Evolutionary conservation across 306 rosid species (phyloP), one percentile per base, ranked within the genome.

Genomic region (Erythrophleum fordii): DNA sequence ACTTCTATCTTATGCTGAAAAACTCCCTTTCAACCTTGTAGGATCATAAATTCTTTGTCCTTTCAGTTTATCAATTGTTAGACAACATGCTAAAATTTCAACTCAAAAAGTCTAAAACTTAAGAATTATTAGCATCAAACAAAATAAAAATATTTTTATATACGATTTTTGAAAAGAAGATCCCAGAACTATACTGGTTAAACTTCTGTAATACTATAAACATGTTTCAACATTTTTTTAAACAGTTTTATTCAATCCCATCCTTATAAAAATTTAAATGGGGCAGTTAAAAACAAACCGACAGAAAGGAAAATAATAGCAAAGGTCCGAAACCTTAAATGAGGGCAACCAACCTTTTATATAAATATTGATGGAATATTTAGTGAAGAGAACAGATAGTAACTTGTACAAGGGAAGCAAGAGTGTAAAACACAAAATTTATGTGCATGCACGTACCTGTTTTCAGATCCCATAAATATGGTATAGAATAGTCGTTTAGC

Each of bases 391-490:
- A 74, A 80, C 48, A 55, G 51, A 68, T 25, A 46, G 42, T 72
- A 45, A 75, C 60, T 76, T 10, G 9, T 45, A 34, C 77, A 73
- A 42, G 55, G 52, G 60, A 62, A 73, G 41, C 44, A 23, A 20
- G 25, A 69, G 20, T 46, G 39, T 56, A 61, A 62, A 74, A 81
- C 71, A 49, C 26, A 53, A 79, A 52, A 70, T 31, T 20, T 37
- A 49, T 68, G 77, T 18, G 49, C 42, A 13, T 44, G 42, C 44
- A 71, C 59, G 58, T 75, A 86, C 99, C 99, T 95, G 86, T 95
- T 95, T 82, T 95, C 98, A 83, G 99, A 83, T 81, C 99, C 98
- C 99, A 95, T 95, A 77, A 87, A 95, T 77, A 93, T 92, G 1
- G 97, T 91, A 84, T 92, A 95, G 81, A 95, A 93, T 83, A 95